Evolutionary conservation across 2,329 filamentous ascomycete genomes (phyloP).

Genomic region (Epichloe bromicola): DNA sequence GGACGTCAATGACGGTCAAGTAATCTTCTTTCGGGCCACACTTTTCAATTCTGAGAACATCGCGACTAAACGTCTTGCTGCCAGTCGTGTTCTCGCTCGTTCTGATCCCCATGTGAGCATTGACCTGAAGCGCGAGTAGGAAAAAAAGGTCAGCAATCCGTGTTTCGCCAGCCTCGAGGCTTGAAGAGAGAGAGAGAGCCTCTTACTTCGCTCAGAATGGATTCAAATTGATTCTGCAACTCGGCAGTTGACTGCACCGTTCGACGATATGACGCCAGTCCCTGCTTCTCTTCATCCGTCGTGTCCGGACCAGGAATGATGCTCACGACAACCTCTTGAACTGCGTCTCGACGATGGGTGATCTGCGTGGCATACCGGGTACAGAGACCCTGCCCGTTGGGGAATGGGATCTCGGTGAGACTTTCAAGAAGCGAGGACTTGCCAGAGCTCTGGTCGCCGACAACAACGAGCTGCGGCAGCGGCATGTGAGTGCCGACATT

Average conservation of each 20-base stretch:
- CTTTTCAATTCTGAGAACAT: slow-evolving; percentile 28
- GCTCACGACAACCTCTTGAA: slow-evolving; percentile 25
- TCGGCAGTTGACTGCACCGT: not conserved
- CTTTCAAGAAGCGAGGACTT: slow-evolving; percentile 76
- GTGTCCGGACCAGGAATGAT: slow-evolving; percentile 20
- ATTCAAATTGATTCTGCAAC: slow-evolving; percentile 13
- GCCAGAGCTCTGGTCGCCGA: slow-evolving; percentile 74
- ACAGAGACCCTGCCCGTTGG: slow-evolving; percentile 29
- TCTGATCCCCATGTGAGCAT: slow-evolving; percentile 31
- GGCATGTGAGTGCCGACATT: slow-evolving; percentile 23
- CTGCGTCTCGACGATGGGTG: slow-evolving; percentile 15
- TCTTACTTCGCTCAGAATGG: slow-evolving; percentile 28
- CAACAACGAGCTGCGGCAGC: slow-evolving; percentile 57
- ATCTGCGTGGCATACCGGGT: slow-evolving; percentile 33
- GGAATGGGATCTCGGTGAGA: slow-evolving; percentile 35
- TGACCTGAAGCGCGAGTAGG: slow-evolving; percentile 17
- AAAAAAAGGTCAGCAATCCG: not conserved
- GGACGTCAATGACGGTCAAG: slow-evolving; percentile 41
- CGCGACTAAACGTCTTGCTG: slow-evolving; percentile 28
- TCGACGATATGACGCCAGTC: not conserved
- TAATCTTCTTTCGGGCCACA: slow-evolving; percentile 31
- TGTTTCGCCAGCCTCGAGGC: not conserved
- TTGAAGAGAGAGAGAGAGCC: not conserved
- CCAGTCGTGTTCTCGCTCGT: slow-evolving; percentile 1
- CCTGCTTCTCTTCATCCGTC: slow-evolving; percentile 3